Percentiles rank a stretch among this genome's conserved stretches.
These are phyloP conservation scores for Aspergillus fumigatus DNA, from an alignment of 2,329 filamentous ascomycete species.

Conservation along the genomic window DNA sequence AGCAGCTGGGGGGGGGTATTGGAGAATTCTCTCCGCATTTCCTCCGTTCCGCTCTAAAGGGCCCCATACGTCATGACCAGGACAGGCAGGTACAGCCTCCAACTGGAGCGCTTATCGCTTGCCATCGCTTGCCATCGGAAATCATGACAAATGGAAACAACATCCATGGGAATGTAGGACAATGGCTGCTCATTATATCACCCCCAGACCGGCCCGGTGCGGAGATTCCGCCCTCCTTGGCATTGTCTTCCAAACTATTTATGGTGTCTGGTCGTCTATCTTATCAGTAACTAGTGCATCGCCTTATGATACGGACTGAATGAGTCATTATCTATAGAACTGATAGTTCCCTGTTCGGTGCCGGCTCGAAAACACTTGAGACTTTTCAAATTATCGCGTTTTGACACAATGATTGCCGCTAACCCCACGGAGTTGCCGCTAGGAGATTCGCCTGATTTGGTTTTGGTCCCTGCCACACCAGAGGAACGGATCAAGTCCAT, in stretches of 20 bases:
- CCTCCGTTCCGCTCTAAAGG: not conserved
- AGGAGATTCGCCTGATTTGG: constrained; percentile 48
- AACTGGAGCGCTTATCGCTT: constrained; percentile 20
- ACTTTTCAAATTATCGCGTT: not conserved
- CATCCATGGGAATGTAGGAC: constrained; percentile 3
- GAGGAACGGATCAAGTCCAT: constrained; percentile 51
- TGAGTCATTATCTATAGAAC: not conserved
- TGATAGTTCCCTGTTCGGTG: too few relatives aligned
- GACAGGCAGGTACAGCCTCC: constrained; percentile 15
- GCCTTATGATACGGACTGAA: not conserved
- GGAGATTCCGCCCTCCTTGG: not conserved
- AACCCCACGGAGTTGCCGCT: constrained; percentile 38
- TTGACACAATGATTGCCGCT: constrained; percentile 33
- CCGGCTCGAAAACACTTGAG: too few relatives aligned
- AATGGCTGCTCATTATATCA: constrained; percentile 6
- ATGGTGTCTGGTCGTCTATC: not conserved
- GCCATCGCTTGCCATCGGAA: constrained; percentile 30
- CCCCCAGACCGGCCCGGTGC: not conserved
- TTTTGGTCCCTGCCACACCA: constrained; percentile 51
- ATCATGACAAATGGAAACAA: constrained; percentile 27
- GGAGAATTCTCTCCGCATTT: not conserved
- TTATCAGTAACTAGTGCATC: not conserved
- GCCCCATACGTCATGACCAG: constrained; percentile 7
- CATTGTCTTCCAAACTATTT: not conserved
- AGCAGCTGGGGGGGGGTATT: too few relatives aligned